Conservation (phyloP, 495 filamentous ascomycete genomes). For the Hypoxylon subgilvum region DNA sequence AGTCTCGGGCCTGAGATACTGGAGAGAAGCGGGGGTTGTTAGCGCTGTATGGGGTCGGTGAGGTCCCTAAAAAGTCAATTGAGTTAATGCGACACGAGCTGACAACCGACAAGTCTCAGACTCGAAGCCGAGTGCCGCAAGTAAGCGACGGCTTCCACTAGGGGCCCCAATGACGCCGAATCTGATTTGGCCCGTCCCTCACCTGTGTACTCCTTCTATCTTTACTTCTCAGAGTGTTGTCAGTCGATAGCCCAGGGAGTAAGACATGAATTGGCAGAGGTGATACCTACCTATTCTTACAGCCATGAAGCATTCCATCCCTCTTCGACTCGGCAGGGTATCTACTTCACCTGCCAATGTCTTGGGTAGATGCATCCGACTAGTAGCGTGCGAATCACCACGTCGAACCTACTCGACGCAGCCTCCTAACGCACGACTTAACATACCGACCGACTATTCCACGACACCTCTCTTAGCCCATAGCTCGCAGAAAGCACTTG, state of each 20-base stretch:
- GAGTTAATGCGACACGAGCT: no score
- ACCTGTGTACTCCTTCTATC: conserved; percentile 3
- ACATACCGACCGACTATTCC: conserved; percentile 87
- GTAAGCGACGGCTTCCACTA: conserved; percentile 37
- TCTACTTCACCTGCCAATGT: conserved; percentile 11
- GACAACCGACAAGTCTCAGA: no score
- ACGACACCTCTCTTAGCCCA: conserved; percentile 82
- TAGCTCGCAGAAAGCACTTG: conserved; percentile 69
- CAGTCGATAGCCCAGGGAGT: conserved; percentile 1
- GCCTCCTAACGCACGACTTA: conserved; percentile 67
- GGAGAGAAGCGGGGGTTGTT: conserved; percentile 1
- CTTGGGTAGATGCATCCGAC: conserved; percentile 7
- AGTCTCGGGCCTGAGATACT: conserved; percentile 10
- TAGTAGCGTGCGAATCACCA: conserved; percentile 1
- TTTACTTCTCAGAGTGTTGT: background rate
- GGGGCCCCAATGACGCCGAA: conserved; percentile 23
- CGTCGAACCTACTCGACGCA: conserved; percentile 53
- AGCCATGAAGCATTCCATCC: conserved; percentile 19
- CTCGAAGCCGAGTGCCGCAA: conserved; percentile 36
- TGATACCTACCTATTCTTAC: conserved; percentile 11
- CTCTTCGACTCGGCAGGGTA: conserved; percentile 25
- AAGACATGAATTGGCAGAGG: conserved; percentile 25
- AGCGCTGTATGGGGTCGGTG: conserved; percentile 9
- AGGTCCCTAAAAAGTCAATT: background rate
- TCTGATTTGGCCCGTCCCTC: conserved; percentile 15